phyloP scores from a whole-genome alignment of 352 stramenopile species.

The Phytophthora sp. region DNA sequence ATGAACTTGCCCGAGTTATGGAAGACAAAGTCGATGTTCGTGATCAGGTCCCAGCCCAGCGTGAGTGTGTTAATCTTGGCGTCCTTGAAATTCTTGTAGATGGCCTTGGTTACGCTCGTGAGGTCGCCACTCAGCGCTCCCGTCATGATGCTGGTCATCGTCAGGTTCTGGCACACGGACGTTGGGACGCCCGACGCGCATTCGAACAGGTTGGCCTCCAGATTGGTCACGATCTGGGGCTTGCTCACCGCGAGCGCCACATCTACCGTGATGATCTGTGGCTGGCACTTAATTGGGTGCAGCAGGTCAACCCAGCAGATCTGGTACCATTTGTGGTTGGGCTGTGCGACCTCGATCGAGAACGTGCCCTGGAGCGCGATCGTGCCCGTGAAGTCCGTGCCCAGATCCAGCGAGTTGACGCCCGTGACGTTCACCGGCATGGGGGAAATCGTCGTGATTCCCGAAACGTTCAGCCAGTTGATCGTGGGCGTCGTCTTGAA shows the following conservation, averaged over 20 bases:
- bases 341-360: conserved; percentile 55
- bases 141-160: conserved; percentile 49
- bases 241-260: conserved; percentile 48
- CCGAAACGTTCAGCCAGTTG: conserved; percentile 51
- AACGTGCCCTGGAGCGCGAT: conserved; percentile 47
- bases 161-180: conserved; percentile 56
- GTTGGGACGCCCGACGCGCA: conserved; percentile 39
- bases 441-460: conserved; percentile 52
- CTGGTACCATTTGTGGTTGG: conserved; percentile 67
- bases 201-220: conserved; percentile 44
- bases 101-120: conserved; percentile 29
- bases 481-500: conserved; percentile 53
- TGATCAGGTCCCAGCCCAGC: conserved; percentile 44
- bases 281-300: conserved; percentile 50
- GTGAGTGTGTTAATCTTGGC: conserved; percentile 42
- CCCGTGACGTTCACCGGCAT: conserved; percentile 56
- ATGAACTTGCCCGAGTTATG: conserved; percentile 45
- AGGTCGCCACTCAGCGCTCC: conserved; percentile 36
- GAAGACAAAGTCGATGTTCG: conserved; percentile 58
- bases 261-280: conserved; percentile 45
- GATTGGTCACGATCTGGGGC: conserved; percentile 38
- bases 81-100: conserved; percentile 51
- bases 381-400: conserved; percentile 49
- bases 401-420: conserved; percentile 43
- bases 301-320: conserved; percentile 66